These are phyloP conservation scores for Curvularia spicifera DNA, from an alignment of 2,329 filamentous ascomycete species.

Conservation along the genomic window DNA sequence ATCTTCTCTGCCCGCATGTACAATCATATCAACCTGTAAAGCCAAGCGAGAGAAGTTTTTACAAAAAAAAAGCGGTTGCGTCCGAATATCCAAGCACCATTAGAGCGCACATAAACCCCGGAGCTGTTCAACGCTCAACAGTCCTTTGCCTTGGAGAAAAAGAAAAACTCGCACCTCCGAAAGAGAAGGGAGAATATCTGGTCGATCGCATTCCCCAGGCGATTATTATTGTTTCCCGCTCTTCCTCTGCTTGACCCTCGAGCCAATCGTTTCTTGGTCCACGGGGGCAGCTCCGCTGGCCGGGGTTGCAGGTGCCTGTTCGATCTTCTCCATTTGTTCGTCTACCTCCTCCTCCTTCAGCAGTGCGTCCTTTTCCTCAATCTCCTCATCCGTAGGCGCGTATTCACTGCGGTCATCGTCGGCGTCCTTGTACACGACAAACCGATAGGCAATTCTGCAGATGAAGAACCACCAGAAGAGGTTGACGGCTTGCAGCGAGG, in stretches of 20 bases:
- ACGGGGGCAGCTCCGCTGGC: conserved; percentile 11
- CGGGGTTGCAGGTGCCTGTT: conserved; percentile 33
- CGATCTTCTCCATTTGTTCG: conserved; percentile 21
- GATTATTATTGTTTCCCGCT: conserved; percentile 11
- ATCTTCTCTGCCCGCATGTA: background rate
- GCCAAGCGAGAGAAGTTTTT: background rate
- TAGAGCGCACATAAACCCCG: background rate
- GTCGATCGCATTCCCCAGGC: background rate
- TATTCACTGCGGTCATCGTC: conserved; percentile 77
- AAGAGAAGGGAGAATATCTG: background rate
- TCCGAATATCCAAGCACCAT: background rate
- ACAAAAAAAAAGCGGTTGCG: background rate
- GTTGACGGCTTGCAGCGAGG: conserved; percentile 74
- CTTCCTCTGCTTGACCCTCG: conserved; percentile 29
- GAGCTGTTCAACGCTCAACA: background rate
- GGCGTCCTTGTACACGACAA: conserved; percentile 65
- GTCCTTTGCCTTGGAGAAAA: background rate
- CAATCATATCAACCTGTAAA: background rate
- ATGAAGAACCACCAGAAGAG: conserved; percentile 84
- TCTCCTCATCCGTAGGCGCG: conserved; percentile 58
- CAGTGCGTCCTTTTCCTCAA: conserved; percentile 33
- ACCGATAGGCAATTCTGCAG: conserved; percentile 74
- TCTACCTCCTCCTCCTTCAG: conserved; percentile 14
- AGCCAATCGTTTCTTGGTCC: conserved; percentile 26
- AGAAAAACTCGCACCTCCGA: background rate